Evolutionary conservation across 2,329 filamentous ascomycete species (phyloP).

Genomic region (Cordyceps sp.): DNA sequence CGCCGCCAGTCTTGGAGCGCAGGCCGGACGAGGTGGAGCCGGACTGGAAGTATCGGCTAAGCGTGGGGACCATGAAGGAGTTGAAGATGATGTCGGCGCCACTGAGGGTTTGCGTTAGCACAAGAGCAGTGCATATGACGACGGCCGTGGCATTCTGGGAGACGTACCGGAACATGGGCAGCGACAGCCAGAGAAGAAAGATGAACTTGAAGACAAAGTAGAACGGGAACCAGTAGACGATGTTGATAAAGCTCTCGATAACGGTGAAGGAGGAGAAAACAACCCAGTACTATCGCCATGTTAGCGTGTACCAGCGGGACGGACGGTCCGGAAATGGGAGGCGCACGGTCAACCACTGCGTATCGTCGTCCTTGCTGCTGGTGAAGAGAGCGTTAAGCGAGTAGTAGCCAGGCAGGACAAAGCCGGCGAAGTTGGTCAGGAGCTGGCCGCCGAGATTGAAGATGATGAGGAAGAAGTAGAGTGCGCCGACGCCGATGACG

Average conservation of each 20-base stretch:
- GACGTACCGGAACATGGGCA: slow-evolving; percentile 80
- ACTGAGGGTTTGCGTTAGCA: slow-evolving; percentile 29
- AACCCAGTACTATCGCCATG: slow-evolving; percentile 60
- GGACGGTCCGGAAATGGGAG: too few species aligned
- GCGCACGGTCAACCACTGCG: slow-evolving; percentile 60
- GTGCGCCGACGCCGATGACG: slow-evolving; percentile 55
- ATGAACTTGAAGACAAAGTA: slow-evolving; percentile 99
- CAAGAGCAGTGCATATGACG: too few species aligned
- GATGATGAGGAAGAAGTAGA: slow-evolving; percentile 85
- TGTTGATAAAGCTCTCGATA: slow-evolving; percentile 65
- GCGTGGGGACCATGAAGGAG: slow-evolving; percentile 81
- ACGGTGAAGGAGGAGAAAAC: slow-evolving; percentile 72
- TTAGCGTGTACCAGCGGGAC: slow-evolving; percentile 2
- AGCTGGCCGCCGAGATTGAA: slow-evolving; percentile 86
- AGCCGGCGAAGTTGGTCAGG: slow-evolving; percentile 73
- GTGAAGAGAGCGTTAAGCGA: slow-evolving; percentile 66
- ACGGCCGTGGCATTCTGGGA: too few species aligned
- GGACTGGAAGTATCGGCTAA: slow-evolving; percentile 74
- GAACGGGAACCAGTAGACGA: slow-evolving; percentile 93
- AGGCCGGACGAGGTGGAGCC: slow-evolving; percentile 73
- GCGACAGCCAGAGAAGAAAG: slow-evolving; percentile 92
- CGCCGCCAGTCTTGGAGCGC: slow-evolving; percentile 70
- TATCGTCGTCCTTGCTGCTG: slow-evolving; percentile 56
- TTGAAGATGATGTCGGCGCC: slow-evolving; percentile 95
- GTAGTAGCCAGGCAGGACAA: slow-evolving; percentile 72